phyloP scores from a whole-genome alignment of 176 grass and related monocot species.

The Oropetium thomaeum region DNA sequence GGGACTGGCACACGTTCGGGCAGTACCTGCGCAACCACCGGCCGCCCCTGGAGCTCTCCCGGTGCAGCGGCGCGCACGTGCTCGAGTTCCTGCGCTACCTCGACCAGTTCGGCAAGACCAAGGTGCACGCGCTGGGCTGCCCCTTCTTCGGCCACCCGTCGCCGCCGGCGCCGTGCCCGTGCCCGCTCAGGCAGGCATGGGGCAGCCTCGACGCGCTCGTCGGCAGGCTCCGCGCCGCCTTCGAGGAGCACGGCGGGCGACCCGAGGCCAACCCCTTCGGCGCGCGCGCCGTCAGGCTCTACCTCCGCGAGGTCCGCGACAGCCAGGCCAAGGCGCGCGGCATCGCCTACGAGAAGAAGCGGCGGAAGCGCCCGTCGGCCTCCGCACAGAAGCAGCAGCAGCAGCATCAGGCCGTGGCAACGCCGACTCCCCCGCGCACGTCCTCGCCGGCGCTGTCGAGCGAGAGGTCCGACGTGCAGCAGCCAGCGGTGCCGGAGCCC shows the following conservation, averaged over 20 bases:
- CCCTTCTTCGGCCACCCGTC: conserved; percentile 76
- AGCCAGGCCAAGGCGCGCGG: conserved; percentile 56
- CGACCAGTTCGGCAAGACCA: conserved; percentile 85
- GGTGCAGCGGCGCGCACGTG: conserved; percentile 83
- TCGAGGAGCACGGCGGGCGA: conserved; percentile 71
- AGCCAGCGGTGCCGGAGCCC: not conserved
- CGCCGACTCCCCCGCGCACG: not conserved
- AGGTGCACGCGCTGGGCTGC: conserved; percentile 56
- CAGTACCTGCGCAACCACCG: conserved; percentile 88
- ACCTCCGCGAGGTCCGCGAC: conserved; percentile 68
- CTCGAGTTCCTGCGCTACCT: conserved; percentile 82
- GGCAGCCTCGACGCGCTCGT: conserved; percentile 78
- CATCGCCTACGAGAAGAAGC: conserved; percentile 70
- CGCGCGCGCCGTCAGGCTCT: conserved; percentile 61
- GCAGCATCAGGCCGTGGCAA: not conserved
- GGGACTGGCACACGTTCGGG: conserved; percentile 83
- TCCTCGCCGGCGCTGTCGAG: not conserved
- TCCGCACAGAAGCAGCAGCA: conserved; percentile 13
- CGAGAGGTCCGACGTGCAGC: not conserved
- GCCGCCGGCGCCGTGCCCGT: conserved; percentile 63
- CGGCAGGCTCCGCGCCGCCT: conserved; percentile 77
- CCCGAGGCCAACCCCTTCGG: conserved; percentile 77
- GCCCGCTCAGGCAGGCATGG: conserved; percentile 67
- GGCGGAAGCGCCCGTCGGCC: conserved; percentile 41
- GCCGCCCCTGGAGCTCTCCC: conserved; percentile 63